These are phyloP conservation scores for Crucihimalaya himalaica DNA, from an alignment of 345 rosid species.

Conservation along the genomic window DNA sequence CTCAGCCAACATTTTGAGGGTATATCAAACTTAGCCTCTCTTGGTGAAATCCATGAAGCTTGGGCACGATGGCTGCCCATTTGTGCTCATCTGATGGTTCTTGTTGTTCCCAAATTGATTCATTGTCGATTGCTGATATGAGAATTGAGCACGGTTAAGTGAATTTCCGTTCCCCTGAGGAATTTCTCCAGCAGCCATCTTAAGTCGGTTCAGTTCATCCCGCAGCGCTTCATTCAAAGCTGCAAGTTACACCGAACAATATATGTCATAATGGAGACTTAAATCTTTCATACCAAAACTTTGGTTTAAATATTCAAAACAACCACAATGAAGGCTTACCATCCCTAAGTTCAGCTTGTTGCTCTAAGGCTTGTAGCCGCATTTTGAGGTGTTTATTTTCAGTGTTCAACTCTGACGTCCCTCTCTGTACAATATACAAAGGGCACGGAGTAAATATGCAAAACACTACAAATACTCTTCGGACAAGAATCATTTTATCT, in stretches of 20 bases:
- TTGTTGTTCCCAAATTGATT: constrained; percentile 53
- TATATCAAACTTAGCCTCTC: constrained; percentile 38
- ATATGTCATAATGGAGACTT: background rate
- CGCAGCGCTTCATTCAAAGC: constrained; percentile 80
- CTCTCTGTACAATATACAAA: constrained; percentile 37
- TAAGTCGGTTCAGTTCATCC: constrained; percentile 92
- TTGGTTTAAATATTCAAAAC: background rate
- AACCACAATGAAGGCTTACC: constrained; percentile 10
- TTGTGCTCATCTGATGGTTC: constrained; percentile 46
- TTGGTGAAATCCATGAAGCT: constrained; percentile 54
- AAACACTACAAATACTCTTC: background rate
- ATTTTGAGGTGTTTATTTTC: constrained; percentile 44
- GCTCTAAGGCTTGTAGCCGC: constrained; percentile 38
- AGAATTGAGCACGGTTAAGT: constrained; percentile 49
- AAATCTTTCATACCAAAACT: background rate
- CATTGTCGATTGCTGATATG: constrained; percentile 49
- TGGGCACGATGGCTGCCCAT: constrained; percentile 44
- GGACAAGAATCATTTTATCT: background rate
- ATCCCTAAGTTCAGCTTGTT: constrained; percentile 39
- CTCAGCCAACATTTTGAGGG: background rate
- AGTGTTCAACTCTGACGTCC: constrained; percentile 34
- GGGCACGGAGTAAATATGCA: background rate
- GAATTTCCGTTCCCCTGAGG: constrained; percentile 63
- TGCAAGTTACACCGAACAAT: constrained; percentile 36
- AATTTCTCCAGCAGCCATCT: constrained; percentile 70